A percentile compares a stretch with the other conserved stretches of the same genome.
These are phyloP conservation scores for Backusella mclennaniae DNA, from an alignment of 192 early-diverging fungal genomes.

Conservation along the genomic window DNA sequence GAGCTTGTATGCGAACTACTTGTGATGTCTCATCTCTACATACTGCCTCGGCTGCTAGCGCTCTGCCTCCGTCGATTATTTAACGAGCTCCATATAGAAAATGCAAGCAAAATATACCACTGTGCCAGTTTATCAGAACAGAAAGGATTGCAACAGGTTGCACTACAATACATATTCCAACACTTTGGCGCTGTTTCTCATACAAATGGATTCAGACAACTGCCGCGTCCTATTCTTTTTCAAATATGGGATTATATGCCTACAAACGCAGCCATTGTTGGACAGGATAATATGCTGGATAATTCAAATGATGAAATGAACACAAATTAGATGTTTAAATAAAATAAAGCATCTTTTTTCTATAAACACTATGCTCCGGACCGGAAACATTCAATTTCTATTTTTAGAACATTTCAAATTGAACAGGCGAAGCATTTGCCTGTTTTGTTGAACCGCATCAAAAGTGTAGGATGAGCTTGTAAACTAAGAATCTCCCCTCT, in stretches of 20 bases:
- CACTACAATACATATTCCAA: conserved; percentile 54
- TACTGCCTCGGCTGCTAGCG: conserved; percentile 50
- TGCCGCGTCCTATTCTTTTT: conserved; percentile 51
- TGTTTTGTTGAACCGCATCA: background rate
- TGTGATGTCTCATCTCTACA: conserved; percentile 61
- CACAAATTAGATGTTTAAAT: background rate
- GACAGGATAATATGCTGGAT: conserved; percentile 1
- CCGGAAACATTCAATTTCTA: background rate
- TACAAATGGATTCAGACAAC: conserved; percentile 50
- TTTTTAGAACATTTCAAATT: background rate
- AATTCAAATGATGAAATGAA: background rate
- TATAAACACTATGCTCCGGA: background rate
- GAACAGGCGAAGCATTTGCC: background rate
- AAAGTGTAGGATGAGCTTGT: background rate
- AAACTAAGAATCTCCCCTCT: background rate
- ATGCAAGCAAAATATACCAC: conserved; percentile 55
- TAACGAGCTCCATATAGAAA: conserved; percentile 49
- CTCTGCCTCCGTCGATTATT: conserved; percentile 48
- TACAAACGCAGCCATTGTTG: conserved; percentile 32
- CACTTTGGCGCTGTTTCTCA: conserved; percentile 63
- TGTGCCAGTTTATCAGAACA: conserved; percentile 51
- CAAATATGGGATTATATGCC: conserved; percentile 63
- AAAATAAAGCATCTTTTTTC: background rate
- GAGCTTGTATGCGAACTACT: conserved; percentile 51
- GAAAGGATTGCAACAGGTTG: conserved; percentile 47